phyloP scores from a whole-genome alignment of 2,329 filamentous ascomycete genomes.

The Aspergillus unguis region DNA sequence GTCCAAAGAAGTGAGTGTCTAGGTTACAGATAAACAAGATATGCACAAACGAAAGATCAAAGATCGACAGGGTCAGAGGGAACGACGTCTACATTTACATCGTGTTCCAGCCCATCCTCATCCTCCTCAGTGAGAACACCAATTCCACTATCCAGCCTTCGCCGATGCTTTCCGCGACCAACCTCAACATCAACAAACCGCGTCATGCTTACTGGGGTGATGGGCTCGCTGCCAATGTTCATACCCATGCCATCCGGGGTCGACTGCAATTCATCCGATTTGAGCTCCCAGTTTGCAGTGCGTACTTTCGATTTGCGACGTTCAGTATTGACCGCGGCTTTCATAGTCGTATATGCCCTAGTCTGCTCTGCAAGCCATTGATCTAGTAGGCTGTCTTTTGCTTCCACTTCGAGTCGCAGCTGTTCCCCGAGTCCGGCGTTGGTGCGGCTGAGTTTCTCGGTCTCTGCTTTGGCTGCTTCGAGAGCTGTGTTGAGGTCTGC shows the following conservation, averaged over 20 bases:
- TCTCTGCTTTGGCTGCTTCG: conserved; percentile 33
- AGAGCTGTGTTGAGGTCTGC: conserved; percentile 41
- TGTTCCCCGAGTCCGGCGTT: conserved; percentile 39
- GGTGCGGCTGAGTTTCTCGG: conserved; percentile 33
- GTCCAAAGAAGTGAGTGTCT: not conserved
- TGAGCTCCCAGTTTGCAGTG: conserved; percentile 39
- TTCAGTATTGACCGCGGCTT: conserved; percentile 38
- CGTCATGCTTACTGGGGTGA: conserved; percentile 43
- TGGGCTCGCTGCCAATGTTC: conserved; percentile 35
- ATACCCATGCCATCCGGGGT: conserved; percentile 17
- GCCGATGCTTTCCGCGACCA: conserved; percentile 37
- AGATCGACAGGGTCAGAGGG: conserved; percentile 26
- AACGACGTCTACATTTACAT: conserved; percentile 31
- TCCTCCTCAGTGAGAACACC: conserved; percentile 34
- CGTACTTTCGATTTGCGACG: conserved; percentile 40
- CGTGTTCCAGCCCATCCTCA: conserved; percentile 31
- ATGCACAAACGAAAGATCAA: conserved; percentile 9
- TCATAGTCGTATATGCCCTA: conserved; percentile 33
- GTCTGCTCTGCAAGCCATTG: conserved; percentile 34
- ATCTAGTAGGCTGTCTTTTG: conserved; percentile 33
- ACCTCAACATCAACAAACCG: conserved; percentile 44
- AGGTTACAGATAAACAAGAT: conserved; percentile 1
- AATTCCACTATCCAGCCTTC: conserved; percentile 42
- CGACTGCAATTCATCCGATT: conserved; percentile 36
- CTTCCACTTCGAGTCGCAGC: conserved; percentile 36